Conservation (phyloP, 2,329 filamentous ascomycete species). For the Gnomoniopsis sp. region DNA sequence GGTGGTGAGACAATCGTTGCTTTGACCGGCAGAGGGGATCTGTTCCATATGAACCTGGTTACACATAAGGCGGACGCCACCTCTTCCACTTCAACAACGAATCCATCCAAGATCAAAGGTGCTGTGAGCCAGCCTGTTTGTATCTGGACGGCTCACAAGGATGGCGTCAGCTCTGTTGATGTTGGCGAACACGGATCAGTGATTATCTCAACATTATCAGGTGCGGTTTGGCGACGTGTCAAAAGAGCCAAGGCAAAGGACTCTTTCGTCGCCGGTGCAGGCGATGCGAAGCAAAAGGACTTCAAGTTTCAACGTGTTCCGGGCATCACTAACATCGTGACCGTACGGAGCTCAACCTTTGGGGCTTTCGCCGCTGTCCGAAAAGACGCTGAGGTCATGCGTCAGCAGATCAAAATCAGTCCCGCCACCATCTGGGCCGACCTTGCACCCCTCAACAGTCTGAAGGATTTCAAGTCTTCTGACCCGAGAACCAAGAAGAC, state of each 20-base stretch:
- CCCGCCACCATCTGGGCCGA: slow-evolving; percentile 72
- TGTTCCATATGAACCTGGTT: slow-evolving; percentile 75
- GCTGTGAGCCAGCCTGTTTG: slow-evolving; percentile 75
- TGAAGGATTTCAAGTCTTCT: slow-evolving; percentile 55
- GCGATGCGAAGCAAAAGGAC: slow-evolving; percentile 70
- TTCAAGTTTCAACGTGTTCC: slow-evolving; percentile 95
- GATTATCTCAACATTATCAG: slow-evolving; percentile 87
- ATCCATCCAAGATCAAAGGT: slow-evolving; percentile 83
- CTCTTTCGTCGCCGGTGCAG: slow-evolving; percentile 41
- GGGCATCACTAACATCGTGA: slow-evolving; percentile 78
- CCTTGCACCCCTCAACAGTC: slow-evolving; percentile 64
- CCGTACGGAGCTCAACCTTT: slow-evolving; percentile 82
- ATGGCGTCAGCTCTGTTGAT: slow-evolving; percentile 79
- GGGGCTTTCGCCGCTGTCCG: slow-evolving; percentile 87
- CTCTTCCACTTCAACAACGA: slow-evolving; percentile 75
- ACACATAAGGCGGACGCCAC: slow-evolving; percentile 63
- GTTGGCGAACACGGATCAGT: slow-evolving; percentile 92
- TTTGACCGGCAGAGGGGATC: slow-evolving; percentile 76
- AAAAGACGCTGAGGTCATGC: slow-evolving; percentile 78
- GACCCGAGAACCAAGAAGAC: slow-evolving; percentile 33
- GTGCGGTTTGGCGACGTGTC: slow-evolving; percentile 87
- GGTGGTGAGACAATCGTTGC: slow-evolving; percentile 92
- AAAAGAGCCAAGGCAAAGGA: slow-evolving; percentile 79
- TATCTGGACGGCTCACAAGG: slow-evolving; percentile 86
- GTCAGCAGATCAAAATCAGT: slow-evolving; percentile 63